Evolutionary conservation across 352 stramenopile species (phyloP).

Genomic region (Pythium phragmitis): DNA sequence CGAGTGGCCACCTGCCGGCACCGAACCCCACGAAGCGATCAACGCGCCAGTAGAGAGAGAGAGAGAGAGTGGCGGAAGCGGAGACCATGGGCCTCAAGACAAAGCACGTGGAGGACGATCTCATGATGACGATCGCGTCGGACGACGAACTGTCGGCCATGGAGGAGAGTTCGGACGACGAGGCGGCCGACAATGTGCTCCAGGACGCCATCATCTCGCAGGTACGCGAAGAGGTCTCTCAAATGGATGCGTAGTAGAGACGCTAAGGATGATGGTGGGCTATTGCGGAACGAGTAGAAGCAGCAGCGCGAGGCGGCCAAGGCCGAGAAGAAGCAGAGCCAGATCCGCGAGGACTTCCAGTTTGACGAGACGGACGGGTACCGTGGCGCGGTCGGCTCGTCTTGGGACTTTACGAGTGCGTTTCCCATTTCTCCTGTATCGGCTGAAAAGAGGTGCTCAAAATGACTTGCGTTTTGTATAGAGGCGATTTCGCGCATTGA

Average conservation of each 20-base stretch:
- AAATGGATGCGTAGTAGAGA: background rate
- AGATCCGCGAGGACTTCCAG: constrained; percentile 84
- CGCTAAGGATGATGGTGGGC: background rate
- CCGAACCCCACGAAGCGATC: background rate
- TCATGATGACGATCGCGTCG: constrained; percentile 89
- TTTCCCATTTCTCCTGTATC: background rate
- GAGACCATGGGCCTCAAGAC: constrained; percentile 34
- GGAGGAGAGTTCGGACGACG: constrained; percentile 76
- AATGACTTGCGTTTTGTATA: constrained; percentile 8
- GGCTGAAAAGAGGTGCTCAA: background rate
- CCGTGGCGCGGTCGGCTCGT: constrained; percentile 52
- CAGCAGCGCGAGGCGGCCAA: constrained; percentile 43
- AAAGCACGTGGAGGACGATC: constrained; percentile 47
- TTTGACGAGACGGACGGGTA: constrained; percentile 74
- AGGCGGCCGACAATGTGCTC: constrained; percentile 37
- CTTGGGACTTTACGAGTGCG: constrained; percentile 85
- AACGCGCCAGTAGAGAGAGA: background rate
- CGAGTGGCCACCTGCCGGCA: constrained; percentile 7
- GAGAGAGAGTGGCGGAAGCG: no score
- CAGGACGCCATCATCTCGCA: constrained; percentile 73
- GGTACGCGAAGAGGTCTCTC: constrained; percentile 25
- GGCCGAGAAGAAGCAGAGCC: constrained; percentile 44
- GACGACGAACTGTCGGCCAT: constrained; percentile 78
- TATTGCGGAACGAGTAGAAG: constrained; percentile 27
- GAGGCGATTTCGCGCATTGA: constrained; percentile 86